These are phyloP conservation scores for Articulospora tetracladia DNA, from an alignment of 495 filamentous ascomycete species.

Conservation along the genomic window DNA sequence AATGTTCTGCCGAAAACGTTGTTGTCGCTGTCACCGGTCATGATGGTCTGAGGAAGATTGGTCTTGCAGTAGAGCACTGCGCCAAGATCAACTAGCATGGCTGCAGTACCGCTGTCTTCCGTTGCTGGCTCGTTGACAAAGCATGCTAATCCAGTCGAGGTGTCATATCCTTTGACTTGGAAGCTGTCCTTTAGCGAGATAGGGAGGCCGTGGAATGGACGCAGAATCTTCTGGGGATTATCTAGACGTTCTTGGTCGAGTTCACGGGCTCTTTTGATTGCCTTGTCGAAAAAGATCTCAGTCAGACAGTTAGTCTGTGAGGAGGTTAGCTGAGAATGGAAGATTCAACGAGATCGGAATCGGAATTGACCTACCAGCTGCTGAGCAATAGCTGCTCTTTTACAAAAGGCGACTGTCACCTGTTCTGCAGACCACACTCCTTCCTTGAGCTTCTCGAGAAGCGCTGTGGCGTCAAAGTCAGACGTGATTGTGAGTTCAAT, in stretches of 20 bases:
- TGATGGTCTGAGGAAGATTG: constrained; percentile 50
- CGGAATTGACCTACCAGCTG: constrained; percentile 49
- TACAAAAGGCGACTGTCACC: constrained; percentile 35
- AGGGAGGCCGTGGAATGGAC: constrained; percentile 63
- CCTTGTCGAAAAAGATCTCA: constrained; percentile 61
- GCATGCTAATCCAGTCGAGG: constrained; percentile 50
- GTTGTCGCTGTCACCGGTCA: constrained; percentile 52
- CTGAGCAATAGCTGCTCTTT: constrained; percentile 54
- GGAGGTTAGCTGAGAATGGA: neutral
- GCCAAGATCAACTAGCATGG: constrained; percentile 35
- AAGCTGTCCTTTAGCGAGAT: constrained; percentile 64
- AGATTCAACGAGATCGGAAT: neutral
- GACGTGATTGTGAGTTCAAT: constrained; percentile 46
- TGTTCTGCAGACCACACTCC: constrained; percentile 35
- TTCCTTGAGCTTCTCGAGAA: constrained; percentile 32
- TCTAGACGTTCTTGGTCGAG: constrained; percentile 48
- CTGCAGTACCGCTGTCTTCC: constrained; percentile 40
- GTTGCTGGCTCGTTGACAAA: constrained; percentile 45
- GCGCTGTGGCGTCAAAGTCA: constrained; percentile 39
- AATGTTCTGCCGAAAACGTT: constrained; percentile 61
- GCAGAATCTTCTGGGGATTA: constrained; percentile 43
- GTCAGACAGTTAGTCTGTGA: constrained; percentile 54
- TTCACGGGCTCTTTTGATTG: constrained; percentile 47
- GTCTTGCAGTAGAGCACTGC: constrained; percentile 63
- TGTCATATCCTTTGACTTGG: constrained; percentile 50